Evolutionary conservation across 108 stramenopile genomes (phyloP).

Genomic region (Phaeodactylum tricornutum): DNA sequence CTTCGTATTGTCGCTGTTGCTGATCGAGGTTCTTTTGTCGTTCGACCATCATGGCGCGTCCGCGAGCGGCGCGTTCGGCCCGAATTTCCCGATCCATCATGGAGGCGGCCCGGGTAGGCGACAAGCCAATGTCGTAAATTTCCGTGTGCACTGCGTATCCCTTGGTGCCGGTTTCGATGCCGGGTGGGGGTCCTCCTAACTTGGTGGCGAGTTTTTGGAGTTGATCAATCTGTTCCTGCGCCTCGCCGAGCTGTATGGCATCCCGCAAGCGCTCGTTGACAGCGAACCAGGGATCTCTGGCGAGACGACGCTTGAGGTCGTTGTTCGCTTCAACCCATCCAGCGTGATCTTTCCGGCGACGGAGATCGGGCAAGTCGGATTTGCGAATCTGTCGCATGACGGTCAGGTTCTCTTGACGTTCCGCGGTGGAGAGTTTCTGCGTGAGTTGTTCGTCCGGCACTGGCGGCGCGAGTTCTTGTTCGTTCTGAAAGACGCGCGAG

Average conservation of each 20-base stretch:
- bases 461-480: neutral
- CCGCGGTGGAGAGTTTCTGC: slow-evolving; percentile 50
- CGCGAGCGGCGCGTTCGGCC: slow-evolving; percentile 32
- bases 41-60: slow-evolving; percentile 49
- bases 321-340: slow-evolving; percentile 63
- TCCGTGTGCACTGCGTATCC: slow-evolving; percentile 61
- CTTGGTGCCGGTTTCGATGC: slow-evolving; percentile 29
- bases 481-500: slow-evolving; percentile 39
- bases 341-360: slow-evolving; percentile 35
- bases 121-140: slow-evolving; percentile 56
- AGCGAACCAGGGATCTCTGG: slow-evolving; percentile 70
- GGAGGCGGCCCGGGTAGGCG: slow-evolving; percentile 19
- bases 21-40: slow-evolving; percentile 35
- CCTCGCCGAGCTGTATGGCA: slow-evolving; percentile 51
- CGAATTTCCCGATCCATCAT: slow-evolving; percentile 37
- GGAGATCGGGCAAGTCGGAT: slow-evolving; percentile 39
- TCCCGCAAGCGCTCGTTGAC: slow-evolving; percentile 74
- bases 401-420: slow-evolving; percentile 65
- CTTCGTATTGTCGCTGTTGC: slow-evolving; percentile 37
- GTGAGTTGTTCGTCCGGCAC: slow-evolving; percentile 34
- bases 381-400: slow-evolving; percentile 58
- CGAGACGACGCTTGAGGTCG: slow-evolving; percentile 37
- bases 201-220: slow-evolving; percentile 37
- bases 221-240: slow-evolving; percentile 39
- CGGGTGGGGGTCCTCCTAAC: slow-evolving; percentile 67